Evolutionary conservation across 2,329 filamentous ascomycete species (phyloP).

Genomic region (Aspergillus eucalypticola): DNA sequence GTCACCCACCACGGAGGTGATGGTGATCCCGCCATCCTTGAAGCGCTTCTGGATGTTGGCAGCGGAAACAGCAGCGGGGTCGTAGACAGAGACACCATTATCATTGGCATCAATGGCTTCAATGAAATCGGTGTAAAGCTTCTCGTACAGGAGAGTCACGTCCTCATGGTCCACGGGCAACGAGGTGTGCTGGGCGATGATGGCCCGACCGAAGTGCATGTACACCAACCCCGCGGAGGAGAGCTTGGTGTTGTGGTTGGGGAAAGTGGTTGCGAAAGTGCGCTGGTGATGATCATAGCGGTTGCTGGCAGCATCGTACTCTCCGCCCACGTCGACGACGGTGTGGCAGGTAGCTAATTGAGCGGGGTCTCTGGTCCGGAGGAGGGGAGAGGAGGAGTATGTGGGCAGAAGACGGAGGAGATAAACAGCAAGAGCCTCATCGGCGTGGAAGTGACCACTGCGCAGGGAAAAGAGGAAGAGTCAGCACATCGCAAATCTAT

Average conservation of each 20-base stretch:
- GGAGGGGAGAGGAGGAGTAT: constrained; percentile 71
- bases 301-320: constrained; percentile 74
- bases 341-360: constrained; percentile 82
- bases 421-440: constrained; percentile 95
- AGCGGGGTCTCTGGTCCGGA: constrained; percentile 84
- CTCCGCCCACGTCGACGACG: constrained; percentile 95
- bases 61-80: constrained; percentile 66
- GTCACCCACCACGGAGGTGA: constrained; percentile 79
- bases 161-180: constrained; percentile 63
- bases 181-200: constrained; percentile 69
- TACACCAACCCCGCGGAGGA: constrained; percentile 93
- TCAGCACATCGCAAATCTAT: constrained; percentile 10
- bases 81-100: constrained; percentile 86
- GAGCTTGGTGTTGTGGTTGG: constrained; percentile 80
- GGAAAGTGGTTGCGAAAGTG: constrained; percentile 82
- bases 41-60: constrained; percentile 81
- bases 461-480: background rate
- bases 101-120: constrained; percentile 97
- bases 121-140: constrained; percentile 90
- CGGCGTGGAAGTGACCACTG: constrained; percentile 94
- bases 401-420: constrained; percentile 86
- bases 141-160: constrained; percentile 75
- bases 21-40: constrained; percentile 76
- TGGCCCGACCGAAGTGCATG: constrained; percentile 86
- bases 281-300: constrained; percentile 98